Evolutionary conservation across 2,329 filamentous ascomycete genomes (phyloP), one percentile per base, ranked within the genome.

Genomic region (Teratosphaeria nubilosa): DNA sequence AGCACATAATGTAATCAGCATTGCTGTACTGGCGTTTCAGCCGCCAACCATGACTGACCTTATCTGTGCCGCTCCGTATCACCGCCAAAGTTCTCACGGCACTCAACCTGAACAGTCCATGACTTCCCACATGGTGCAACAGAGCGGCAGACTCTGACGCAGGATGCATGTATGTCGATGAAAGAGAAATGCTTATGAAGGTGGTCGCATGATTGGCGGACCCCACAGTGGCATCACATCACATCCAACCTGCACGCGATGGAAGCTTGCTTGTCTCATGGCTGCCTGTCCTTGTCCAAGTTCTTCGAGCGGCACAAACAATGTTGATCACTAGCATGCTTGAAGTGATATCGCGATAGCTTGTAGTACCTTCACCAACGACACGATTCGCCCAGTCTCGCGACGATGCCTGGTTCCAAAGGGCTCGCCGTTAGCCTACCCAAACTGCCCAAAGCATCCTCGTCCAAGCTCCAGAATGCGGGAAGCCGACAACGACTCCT

Each of bases 401-500:
- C 56, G 14, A 60, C 16, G 11, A 62, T 62, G 60, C 51, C 60
- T 13, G 54, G 56, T 50, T 60, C 60, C 20, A 59, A 56, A 24
- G n/a, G 53, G 7, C 54, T 58, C 11, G 22, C 60, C 30, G 45
- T 56, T 30, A 31, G 30, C 58, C 56, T 65, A 13, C 61, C 65
- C 34, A 61, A 62, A 53, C 62, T 69, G 51, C 62, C 63, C 54
- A 66, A 64, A 48, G 20, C 41, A 48, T 22, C 41, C 3, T 22
- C 22, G 51, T 34, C n/a, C 51, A 53, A 53, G 51, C 51, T 53
- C 25, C 51, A 53, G 31, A 30, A 53, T n/a, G 51, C 16, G 51
- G 25, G 31, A 20, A 30, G 51, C 51, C 51, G 31, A 53, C 24
- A 14, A 27, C 51, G 24, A 56, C 59, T 67, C 32, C 59, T 69